Evolutionary conservation across 495 filamentous ascomycete species (phyloP), one percentile per base, ranked within the genome.

Genomic region (Talaromyces adpressus): DNA sequence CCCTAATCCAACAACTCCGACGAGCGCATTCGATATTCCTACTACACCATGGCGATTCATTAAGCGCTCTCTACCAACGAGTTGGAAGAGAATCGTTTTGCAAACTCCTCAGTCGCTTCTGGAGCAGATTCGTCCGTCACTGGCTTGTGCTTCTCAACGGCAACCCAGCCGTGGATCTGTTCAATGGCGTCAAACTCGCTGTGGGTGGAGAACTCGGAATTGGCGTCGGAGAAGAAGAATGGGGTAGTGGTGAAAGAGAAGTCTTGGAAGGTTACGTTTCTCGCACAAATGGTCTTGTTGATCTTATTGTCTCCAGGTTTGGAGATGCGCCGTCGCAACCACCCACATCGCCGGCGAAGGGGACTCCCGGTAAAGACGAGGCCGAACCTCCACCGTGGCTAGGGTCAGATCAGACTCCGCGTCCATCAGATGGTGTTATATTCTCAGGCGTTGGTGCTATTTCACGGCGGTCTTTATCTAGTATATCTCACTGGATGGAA

Each of bases 131-230:
- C 73, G 77, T 90, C 4, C 84, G 85, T 68, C 87, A 82, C 8
- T 99, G 94, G 94, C 90, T 96, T 63, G 86, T 97, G 18, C 81
- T 97, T 51, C 78, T 98, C 41, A 88, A 91, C 69, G 94, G 93
- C 20, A 97, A 94, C 63, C 94, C 94, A 3, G 87, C 87, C 4
- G 84, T 87, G 4, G 87, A 87, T 62, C 82, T 95, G 3, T 91
- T 90, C 67, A 86, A 88, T 25, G 91, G 91, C 2, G 85, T 97
- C 65, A 97, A 97, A 73, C 84, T 98, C 51, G 91, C 94, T 16
- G 91, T 89, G 27, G 90, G 91, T 41, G 94, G 93, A 6, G 92
- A 96, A 75, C 85, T 97, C 25, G 95, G 94, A 18, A 49, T 49
- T 22, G 45, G 45, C 45, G 18, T 49, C n/a, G 94, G 93, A 32